A percentile compares a stretch with the other conserved stretches of the same genome.
Evolutionary conservation across 805 yeast genomes (phyloP).

Genomic region (Metschnikowia henanensis): DNA sequence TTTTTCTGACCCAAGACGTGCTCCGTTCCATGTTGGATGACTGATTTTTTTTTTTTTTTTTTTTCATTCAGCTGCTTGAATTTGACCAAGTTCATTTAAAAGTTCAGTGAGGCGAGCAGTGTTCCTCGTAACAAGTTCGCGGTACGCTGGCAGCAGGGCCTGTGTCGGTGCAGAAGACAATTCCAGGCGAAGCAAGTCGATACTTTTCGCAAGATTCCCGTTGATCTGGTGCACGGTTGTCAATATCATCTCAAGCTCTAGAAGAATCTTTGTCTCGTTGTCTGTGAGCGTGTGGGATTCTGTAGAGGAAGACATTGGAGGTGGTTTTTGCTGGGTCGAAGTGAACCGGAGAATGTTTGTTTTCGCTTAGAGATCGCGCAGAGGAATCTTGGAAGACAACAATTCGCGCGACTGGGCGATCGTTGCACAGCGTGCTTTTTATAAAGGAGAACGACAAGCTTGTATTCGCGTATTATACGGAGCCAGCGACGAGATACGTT

Average conservation of each 20-base stretch:
- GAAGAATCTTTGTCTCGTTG: conserved; percentile 27
- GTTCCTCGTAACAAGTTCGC: conserved; percentile 21
- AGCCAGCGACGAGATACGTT: too few relatives aligned
- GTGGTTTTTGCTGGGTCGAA: background rate
- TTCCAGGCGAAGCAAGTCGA: conserved; percentile 20
- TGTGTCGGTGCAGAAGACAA: conserved; percentile 2
- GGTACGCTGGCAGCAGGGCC: conserved; percentile 7
- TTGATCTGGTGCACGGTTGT: conserved; percentile 33
- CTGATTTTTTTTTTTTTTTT: too few relatives aligned
- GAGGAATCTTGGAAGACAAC: too few relatives aligned
- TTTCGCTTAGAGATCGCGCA: too few relatives aligned
- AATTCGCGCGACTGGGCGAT: too few relatives aligned
- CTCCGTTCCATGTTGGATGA: too few relatives aligned
- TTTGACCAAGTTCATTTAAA: conserved; percentile 13
- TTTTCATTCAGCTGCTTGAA: background rate
- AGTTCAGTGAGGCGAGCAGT: conserved; percentile 20
- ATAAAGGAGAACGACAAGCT: too few relatives aligned
- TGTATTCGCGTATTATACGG: too few relatives aligned
- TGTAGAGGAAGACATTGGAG: background rate
- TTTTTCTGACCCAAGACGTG: too few relatives aligned
- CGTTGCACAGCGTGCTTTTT: too few relatives aligned
- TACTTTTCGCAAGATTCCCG: conserved; percentile 25
- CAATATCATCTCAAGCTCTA: conserved; percentile 36
- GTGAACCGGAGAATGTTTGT: background rate
- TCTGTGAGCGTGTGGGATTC: conserved; percentile 1